Evolutionary conservation across 2,329 filamentous ascomycete species (phyloP).

Genomic region (Xylaria polymorpha): DNA sequence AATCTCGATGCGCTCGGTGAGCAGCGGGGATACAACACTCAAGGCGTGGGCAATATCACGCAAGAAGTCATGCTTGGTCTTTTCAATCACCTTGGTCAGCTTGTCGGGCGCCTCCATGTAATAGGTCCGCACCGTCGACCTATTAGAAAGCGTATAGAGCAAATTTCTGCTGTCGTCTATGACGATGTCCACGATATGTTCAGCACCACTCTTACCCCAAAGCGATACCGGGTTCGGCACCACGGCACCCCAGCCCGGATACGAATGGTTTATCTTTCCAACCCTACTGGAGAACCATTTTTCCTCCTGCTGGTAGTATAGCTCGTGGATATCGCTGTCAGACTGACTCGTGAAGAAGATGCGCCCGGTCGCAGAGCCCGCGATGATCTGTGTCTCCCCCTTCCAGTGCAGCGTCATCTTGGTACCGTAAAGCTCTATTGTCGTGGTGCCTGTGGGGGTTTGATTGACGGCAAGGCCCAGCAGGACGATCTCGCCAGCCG

Average conservation of each 20-base stretch:
- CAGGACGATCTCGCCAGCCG: slow-evolving; percentile 83
- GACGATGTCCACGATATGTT: slow-evolving; percentile 80
- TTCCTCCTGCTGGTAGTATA: slow-evolving; percentile 97
- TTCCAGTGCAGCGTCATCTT: slow-evolving; percentile 83
- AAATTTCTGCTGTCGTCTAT: slow-evolving; percentile 90
- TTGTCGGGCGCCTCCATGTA: slow-evolving; percentile 77
- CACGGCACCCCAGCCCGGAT: slow-evolving; percentile 75
- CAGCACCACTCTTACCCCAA: slow-evolving; percentile 64
- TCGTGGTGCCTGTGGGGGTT: slow-evolving; percentile 75
- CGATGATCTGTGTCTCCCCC: slow-evolving; percentile 82
- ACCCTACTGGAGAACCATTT: slow-evolving; percentile 94
- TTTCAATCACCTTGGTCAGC: slow-evolving; percentile 73
- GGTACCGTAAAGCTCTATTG: slow-evolving; percentile 86
- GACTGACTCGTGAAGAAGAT: slow-evolving; percentile 89
- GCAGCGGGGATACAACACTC: slow-evolving; percentile 76
- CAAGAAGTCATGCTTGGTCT: slow-evolving; percentile 69
- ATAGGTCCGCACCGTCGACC: slow-evolving; percentile 90
- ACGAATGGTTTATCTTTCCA: slow-evolving; percentile 89
- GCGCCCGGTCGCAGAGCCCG: slow-evolving; percentile 83
- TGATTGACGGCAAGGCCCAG: slow-evolving; percentile 82
- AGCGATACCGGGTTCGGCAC: slow-evolving; percentile 65
- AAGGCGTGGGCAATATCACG: slow-evolving; percentile 83
- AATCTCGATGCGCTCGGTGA: slow-evolving; percentile 77
- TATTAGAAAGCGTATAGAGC: slow-evolving; percentile 89
- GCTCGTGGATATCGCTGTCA: slow-evolving; percentile 90